Percentiles rank a stretch among this genome's conserved stretches.
phyloP scores from a whole-genome alignment of 164 flowering plant species.

The grape (Vitis vinifera) region ASM3070453v1 NC_081808.1:23442501-23443000 shows the following conservation, averaged over 20 bases:
- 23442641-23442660: no score
- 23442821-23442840: slow-evolving; percentile 55
- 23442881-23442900: background rate
- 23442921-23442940: background rate
- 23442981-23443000: slow-evolving; percentile 77
- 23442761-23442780: slow-evolving; percentile 74
- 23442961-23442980: slow-evolving; percentile 55
- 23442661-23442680: no score
- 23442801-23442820: slow-evolving; percentile 51
- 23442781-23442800: slow-evolving; percentile 61
- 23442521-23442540: slow-evolving; percentile 15
- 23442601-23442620: no score
- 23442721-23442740: slow-evolving; percentile 17
- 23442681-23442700: background rate
- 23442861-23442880: background rate
- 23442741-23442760: slow-evolving; percentile 68
- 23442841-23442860: slow-evolving; percentile 50
- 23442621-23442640: no score
- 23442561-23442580: no score
- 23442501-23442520: slow-evolving; percentile 69
- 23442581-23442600: no score
- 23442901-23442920: background rate
- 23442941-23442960: slow-evolving; percentile 56
- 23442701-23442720: no score
- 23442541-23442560: no score